Conservation (phyloP, 2,329 filamentous ascomycete species). For the Neurospora sp. region DNA sequence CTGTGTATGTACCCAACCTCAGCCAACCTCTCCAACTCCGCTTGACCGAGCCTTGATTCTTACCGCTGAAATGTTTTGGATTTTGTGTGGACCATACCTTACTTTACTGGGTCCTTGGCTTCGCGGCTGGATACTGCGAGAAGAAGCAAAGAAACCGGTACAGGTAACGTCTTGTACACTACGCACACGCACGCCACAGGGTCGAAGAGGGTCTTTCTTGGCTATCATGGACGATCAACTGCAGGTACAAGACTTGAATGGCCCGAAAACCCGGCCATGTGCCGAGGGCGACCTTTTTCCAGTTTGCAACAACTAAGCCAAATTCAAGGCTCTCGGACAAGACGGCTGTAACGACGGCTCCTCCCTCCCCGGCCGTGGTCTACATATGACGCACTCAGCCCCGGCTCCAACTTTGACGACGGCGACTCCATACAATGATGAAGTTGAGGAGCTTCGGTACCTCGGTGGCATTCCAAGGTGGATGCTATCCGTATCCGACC, state of each 20-base stretch:
- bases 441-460: background rate
- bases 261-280: background rate
- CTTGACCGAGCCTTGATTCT: background rate
- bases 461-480: background rate
- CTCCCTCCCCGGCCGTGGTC: background rate
- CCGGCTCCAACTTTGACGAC: background rate
- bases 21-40: background rate
- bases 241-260: background rate
- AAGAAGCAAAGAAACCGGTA: background rate
- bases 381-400: background rate
- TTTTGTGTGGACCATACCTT: background rate
- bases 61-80: background rate
- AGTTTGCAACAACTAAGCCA: background rate
- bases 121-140: background rate
- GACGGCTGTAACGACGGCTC: background rate
- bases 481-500: background rate
- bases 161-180: background rate
- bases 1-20: background rate
- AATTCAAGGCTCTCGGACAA: background rate
- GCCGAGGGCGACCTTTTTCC: background rate
- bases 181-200: background rate
- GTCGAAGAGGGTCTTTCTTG: background rate
- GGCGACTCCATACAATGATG: background rate
- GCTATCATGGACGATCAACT: background rate
- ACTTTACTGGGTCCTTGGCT: background rate